phyloP scores from a whole-genome alignment of 2,329 filamentous ascomycete species.

The Calonectria pauciramosa region DNA sequence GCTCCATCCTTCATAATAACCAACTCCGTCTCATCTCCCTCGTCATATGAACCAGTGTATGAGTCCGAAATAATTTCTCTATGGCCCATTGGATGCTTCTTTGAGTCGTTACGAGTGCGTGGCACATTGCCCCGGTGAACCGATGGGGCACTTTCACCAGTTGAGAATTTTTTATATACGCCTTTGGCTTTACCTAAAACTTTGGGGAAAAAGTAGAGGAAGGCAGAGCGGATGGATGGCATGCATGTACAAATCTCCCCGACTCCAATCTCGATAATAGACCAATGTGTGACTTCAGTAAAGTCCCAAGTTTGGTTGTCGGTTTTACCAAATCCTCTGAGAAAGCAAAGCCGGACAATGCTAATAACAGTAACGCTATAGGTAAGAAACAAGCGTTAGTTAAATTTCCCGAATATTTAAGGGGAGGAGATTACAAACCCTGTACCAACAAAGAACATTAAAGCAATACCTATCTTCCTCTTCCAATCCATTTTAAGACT shows the following conservation, averaged over 20 bases:
- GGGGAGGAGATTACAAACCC: not conserved
- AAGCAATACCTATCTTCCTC: not conserved
- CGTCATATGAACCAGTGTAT: not conserved
- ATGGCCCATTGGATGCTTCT: not conserved
- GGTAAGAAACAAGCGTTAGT: not conserved
- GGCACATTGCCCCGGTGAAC: not conserved
- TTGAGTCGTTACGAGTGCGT: not conserved
- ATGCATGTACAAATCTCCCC: not conserved
- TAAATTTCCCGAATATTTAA: too few species aligned
- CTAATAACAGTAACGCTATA: not conserved
- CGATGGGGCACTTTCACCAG: not conserved
- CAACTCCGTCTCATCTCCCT: not conserved
- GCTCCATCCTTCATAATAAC: not conserved
- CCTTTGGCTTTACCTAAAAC: not conserved
- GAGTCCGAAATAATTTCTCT: not conserved
- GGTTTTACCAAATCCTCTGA: not conserved
- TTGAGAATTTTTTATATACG: not conserved
- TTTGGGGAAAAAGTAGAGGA: not conserved
- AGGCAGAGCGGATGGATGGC: not conserved
- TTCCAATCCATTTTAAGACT: conserved; percentile 1
- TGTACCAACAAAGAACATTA: conserved; percentile 5
- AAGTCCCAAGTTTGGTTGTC: not conserved
- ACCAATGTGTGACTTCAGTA: not conserved
- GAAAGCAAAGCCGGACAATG: not conserved
- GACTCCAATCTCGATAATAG: not conserved